Evolutionary conservation across 2,329 filamentous ascomycete species (phyloP).

Genomic region (Talaromyces islandicus): DNA sequence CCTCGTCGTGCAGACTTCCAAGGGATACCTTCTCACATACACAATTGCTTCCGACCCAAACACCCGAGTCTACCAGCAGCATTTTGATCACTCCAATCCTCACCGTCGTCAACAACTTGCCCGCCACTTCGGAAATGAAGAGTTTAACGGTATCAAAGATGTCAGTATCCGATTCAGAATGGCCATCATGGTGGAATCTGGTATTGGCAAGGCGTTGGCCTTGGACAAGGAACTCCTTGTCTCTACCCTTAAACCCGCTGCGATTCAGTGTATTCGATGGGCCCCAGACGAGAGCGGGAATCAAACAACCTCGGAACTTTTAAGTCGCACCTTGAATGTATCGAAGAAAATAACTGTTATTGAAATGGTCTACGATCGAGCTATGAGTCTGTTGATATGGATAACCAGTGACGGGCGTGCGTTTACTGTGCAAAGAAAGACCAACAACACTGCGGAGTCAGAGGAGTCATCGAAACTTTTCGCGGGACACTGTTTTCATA

Average conservation of each 20-base stretch:
- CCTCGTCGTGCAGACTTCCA: constrained; percentile 78
- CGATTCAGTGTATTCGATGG: constrained; percentile 97
- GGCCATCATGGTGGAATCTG: constrained; percentile 96
- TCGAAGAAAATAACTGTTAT: constrained; percentile 68
- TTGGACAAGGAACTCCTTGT: constrained; percentile 90
- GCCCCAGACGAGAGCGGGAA: constrained; percentile 72
- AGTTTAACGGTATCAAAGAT: constrained; percentile 75
- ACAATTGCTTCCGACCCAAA: constrained; percentile 79
- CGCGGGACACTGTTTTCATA: constrained; percentile 85
- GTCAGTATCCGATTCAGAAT: constrained; percentile 89
- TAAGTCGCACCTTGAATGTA: constrained; percentile 82
- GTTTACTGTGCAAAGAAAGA: constrained; percentile 77
- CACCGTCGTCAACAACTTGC: constrained; percentile 41
- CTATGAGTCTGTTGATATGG: constrained; percentile 95
- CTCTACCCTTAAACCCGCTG: constrained; percentile 82
- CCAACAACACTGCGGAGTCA: constrained; percentile 36
- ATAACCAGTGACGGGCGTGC: constrained; percentile 79
- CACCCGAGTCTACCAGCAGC: constrained; percentile 76
- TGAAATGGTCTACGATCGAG: constrained; percentile 89
- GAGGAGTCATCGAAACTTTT: constrained; percentile 63
- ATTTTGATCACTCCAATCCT: constrained; percentile 53
- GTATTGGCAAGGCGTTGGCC: constrained; percentile 79
- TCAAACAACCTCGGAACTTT: constrained; percentile 84
- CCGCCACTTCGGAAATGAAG: constrained; percentile 64
- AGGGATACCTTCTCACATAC: constrained; percentile 90